Percentiles rank a stretch among this genome's conserved stretches.
Conservation (phyloP, 352 stramenopile species). For the Globisporangium mamillatum region DNA sequence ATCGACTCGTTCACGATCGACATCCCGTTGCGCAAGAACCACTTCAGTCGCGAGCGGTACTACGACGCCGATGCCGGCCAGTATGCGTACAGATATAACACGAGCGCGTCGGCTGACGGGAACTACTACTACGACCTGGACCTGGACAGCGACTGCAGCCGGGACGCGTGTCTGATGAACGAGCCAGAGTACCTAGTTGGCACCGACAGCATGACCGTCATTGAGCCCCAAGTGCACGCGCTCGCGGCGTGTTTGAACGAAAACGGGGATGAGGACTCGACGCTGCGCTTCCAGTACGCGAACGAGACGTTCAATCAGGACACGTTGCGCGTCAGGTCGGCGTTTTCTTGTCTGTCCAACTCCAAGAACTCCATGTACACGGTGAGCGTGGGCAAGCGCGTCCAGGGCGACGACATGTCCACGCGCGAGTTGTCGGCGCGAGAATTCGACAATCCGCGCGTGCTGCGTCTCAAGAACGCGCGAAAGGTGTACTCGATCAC, state of each 20-base stretch:
- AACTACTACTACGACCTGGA: conserved; percentile 6
- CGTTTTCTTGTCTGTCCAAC: not conserved
- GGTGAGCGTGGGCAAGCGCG: conserved; percentile 5
- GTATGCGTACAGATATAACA: conserved; percentile 5
- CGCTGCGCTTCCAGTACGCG: conserved; percentile 1
- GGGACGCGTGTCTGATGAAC: not conserved
- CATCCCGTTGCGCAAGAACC: conserved; percentile 1
- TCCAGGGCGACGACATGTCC: conserved; percentile 8
- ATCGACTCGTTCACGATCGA: conserved; percentile 13
- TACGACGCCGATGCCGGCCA: not conserved
- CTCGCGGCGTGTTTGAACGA: conserved; percentile 4
- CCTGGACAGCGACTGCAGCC: not conserved
- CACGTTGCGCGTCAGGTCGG: not conserved
- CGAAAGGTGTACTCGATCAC: conserved; percentile 17
- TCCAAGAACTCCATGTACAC: conserved; percentile 11
- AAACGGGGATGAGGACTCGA: not conserved
- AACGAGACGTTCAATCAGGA: not conserved
- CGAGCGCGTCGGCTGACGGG: not conserved
- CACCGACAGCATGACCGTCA: not conserved
- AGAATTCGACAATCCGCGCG: not conserved
- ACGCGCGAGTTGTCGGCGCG: not conserved
- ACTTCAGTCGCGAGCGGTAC: conserved; percentile 5
- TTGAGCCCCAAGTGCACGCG: conserved; percentile 7
- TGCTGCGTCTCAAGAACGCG: conserved; percentile 7
- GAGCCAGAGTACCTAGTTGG: not conserved